A percentile compares a stretch with the other conserved stretches of the same genome.
Evolutionary conservation across 2,329 filamentous ascomycete genomes (phyloP).

Genomic region (Parascedosporium putredinis): DNA sequence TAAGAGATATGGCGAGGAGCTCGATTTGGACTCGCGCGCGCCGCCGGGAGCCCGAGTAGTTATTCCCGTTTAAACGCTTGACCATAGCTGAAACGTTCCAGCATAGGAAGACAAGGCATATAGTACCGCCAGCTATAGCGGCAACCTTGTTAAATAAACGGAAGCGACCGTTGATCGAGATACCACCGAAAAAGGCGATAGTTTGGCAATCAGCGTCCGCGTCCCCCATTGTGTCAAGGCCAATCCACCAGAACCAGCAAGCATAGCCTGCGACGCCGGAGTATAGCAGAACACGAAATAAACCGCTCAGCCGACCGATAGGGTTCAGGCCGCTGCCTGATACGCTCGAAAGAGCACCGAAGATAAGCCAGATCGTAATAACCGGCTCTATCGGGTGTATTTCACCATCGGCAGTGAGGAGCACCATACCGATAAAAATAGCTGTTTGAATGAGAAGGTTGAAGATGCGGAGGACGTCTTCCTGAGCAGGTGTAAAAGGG

Average conservation of each 20-base stretch:
- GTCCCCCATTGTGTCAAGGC: not conserved
- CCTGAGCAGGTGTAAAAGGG: conserved; percentile 15
- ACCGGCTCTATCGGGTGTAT: conserved; percentile 13
- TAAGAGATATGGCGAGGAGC: not conserved
- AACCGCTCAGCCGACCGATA: conserved; percentile 13
- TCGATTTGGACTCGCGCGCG: not conserved
- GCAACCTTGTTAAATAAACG: not conserved
- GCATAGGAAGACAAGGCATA: not conserved
- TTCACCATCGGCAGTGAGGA: conserved; percentile 12
- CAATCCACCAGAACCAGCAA: conserved; percentile 14
- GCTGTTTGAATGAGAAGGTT: conserved; percentile 20
- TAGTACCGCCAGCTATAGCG: not conserved
- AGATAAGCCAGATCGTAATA: conserved; percentile 17
- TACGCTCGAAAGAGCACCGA: conserved; percentile 17
- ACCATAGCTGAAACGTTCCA: not conserved
- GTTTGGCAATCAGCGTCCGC: not conserved
- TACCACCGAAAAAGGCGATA: not conserved
- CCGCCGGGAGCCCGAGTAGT: not conserved
- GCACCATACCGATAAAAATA: conserved; percentile 19
- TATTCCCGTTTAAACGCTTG: not conserved
- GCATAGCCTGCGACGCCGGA: conserved; percentile 14
- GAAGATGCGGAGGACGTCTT: conserved; percentile 16
- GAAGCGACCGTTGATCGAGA: not conserved
- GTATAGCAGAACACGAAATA: conserved; percentile 16
- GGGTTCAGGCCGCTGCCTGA: conserved; percentile 16